Evolutionary conservation across 768 basidiomycete species (phyloP).

Genomic region (Mycena albidolilacea): DNA sequence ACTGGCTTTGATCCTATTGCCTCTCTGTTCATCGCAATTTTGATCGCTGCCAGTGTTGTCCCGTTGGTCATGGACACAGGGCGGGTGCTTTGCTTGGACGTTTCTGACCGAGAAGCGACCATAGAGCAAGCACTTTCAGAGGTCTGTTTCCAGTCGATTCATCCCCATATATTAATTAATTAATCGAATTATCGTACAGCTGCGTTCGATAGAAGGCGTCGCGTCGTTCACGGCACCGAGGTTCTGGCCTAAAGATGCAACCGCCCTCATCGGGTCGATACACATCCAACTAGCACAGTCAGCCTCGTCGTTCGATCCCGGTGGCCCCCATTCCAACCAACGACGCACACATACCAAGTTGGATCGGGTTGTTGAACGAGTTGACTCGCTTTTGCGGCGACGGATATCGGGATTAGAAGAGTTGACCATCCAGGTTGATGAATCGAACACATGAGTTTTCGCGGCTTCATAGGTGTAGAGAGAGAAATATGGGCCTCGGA

Average conservation of each 20-base stretch:
- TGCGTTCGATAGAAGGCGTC: constrained; percentile 83
- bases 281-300: constrained; percentile 88
- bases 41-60: constrained; percentile 96
- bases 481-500: neutral
- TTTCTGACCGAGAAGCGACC: constrained; percentile 71
- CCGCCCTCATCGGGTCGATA: constrained; percentile 89
- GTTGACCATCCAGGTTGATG: constrained; percentile 91
- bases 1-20: constrained; percentile 99
- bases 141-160: constrained; percentile 55
- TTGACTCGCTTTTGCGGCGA: constrained; percentile 78
- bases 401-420: constrained; percentile 89
- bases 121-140: constrained; percentile 75
- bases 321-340: constrained; percentile 64
- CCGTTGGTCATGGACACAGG: constrained; percentile 97
- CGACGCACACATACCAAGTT: constrained; percentile 69
- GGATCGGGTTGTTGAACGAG: constrained; percentile 82
- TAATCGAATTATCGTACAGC: constrained; percentile 58
- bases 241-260: constrained; percentile 97
- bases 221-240: constrained; percentile 84
- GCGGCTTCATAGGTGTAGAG: too few relatives aligned
- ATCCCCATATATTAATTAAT: constrained; percentile 47
- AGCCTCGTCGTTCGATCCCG: constrained; percentile 67
- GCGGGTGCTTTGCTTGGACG: constrained; percentile 87
- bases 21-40: constrained; percentile 93
- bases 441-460: constrained; percentile 30